Conservation (phyloP, 305 asterid genomes). For the Plantago lanceolata region DNA sequence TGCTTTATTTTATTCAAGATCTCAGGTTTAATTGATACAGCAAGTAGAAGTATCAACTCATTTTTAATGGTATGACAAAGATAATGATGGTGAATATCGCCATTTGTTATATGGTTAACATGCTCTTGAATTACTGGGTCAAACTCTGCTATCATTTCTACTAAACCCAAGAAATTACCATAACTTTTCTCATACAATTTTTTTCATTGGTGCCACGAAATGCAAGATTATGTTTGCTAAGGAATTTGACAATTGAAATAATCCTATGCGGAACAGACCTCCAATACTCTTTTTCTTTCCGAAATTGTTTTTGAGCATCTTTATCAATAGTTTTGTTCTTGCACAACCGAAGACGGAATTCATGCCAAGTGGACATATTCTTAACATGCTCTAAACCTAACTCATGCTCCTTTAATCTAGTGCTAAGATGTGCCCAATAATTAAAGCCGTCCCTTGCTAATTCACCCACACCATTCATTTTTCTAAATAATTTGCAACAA, state of each 20-base stretch:
- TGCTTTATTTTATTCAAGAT: slow-evolving; percentile 9
- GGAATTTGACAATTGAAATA: slow-evolving; percentile 13
- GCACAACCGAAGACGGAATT: neutral
- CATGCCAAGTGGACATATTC: neutral
- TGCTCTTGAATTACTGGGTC: slow-evolving; percentile 13
- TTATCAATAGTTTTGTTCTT: neutral
- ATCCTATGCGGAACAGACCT: slow-evolving; percentile 1
- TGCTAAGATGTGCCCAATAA: neutral
- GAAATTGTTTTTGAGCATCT: neutral
- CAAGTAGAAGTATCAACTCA: slow-evolving; percentile 16
- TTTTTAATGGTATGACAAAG: slow-evolving; percentile 11
- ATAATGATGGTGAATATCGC: slow-evolving; percentile 10
- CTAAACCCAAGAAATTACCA: neutral
- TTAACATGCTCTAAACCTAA: neutral
- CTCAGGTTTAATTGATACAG: slow-evolving; percentile 1
- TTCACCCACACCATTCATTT: neutral
- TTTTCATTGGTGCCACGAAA: slow-evolving; percentile 22
- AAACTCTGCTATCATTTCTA: slow-evolving; percentile 20
- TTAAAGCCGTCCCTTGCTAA: neutral
- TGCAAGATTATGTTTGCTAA: slow-evolving; percentile 20
- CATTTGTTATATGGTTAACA: neutral
- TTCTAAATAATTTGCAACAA: neutral
- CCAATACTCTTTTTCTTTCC: slow-evolving; percentile 20
- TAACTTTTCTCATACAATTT: neutral
- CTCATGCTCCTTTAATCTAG: neutral